Conservation (phyloP, 805 yeast genomes). For the Candida sithepensis region DNA sequence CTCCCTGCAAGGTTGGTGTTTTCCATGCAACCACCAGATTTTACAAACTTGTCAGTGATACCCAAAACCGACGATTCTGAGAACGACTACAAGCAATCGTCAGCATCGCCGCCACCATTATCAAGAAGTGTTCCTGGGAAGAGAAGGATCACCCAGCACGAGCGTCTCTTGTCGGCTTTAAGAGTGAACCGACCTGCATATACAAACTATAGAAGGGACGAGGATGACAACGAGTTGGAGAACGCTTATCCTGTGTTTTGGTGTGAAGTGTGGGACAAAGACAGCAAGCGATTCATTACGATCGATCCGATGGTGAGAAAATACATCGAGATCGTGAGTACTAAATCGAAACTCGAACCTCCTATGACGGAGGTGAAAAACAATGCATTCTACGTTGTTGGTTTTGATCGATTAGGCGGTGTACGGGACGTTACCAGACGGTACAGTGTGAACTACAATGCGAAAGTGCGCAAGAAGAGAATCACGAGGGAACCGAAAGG, state of each 20-base stretch:
- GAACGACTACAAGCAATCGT: conserved; percentile 12
- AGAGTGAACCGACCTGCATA: conserved; percentile 24
- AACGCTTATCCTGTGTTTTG: conserved; percentile 70
- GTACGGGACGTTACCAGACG: conserved; percentile 83
- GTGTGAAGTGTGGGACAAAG: conserved; percentile 91
- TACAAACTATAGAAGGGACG: conserved; percentile 9
- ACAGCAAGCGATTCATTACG: conserved; percentile 72
- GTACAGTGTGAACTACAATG: conserved; percentile 66
- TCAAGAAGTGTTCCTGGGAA: conserved; percentile 4
- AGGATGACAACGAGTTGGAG: conserved; percentile 8
- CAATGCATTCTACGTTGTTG: conserved; percentile 69
- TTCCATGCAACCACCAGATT: conserved; percentile 90
- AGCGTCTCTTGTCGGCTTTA: conserved; percentile 24
- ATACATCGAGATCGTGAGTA: conserved; percentile 58
- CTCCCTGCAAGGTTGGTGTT: conserved; percentile 71
- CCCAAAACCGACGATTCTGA: conserved; percentile 9
- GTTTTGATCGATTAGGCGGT: conserved; percentile 61
- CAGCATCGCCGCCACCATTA: conserved; percentile 5
- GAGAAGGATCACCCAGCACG: conserved; percentile 24
- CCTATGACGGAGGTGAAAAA: conserved; percentile 56
- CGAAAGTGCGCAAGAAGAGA: conserved; percentile 71
- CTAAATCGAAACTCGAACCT: conserved; percentile 55
- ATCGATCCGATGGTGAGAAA: conserved; percentile 73
- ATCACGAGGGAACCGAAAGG: conserved; percentile 58
- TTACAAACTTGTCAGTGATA: conserved; percentile 38